Percentiles rank a stretch among this genome's conserved stretches.
Conservation (phyloP, 805 yeast genomes). For the Candida odintsovae region DNA sequence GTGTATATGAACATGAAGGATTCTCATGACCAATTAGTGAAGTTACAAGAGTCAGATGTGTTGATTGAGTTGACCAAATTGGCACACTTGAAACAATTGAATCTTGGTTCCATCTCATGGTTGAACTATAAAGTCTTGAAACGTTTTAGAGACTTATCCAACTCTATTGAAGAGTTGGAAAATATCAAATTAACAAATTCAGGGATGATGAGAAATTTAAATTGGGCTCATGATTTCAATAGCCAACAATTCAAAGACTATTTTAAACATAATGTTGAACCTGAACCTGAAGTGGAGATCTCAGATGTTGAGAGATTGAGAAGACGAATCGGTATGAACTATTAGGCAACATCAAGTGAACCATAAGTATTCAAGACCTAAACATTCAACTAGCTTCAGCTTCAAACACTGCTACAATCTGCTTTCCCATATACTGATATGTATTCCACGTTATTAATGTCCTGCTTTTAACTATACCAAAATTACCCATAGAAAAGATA, state of each 20-base stretch:
- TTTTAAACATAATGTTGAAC: constrained; percentile 14
- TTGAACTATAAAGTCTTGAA: constrained; percentile 33
- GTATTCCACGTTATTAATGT: neutral
- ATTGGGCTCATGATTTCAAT: constrained; percentile 34
- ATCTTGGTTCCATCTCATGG: constrained; percentile 42
- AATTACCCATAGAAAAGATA: neutral
- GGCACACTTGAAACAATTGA: constrained; percentile 27
- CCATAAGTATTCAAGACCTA: too few relatives aligned
- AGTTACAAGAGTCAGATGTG: constrained; percentile 20
- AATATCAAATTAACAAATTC: constrained; percentile 38
- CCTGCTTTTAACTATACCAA: too few relatives aligned
- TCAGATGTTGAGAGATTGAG: constrained; percentile 3
- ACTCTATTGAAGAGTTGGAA: constrained; percentile 13
- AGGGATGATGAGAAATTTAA: constrained; percentile 43
- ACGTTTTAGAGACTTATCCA: constrained; percentile 21
- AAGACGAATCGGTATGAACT: constrained; percentile 23
- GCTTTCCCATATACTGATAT: too few relatives aligned
- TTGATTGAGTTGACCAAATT: constrained; percentile 27
- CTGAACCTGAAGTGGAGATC: constrained; percentile 4
- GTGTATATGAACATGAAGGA: constrained; percentile 20
- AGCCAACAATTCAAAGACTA: constrained; percentile 12
- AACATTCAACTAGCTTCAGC: too few relatives aligned
- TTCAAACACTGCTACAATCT: too few relatives aligned
- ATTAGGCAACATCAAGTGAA: constrained; percentile 5
- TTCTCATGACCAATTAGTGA: constrained; percentile 11